Conservation (phyloP, 2,329 filamentous ascomycete species). For the Nemania diffusa region DNA sequence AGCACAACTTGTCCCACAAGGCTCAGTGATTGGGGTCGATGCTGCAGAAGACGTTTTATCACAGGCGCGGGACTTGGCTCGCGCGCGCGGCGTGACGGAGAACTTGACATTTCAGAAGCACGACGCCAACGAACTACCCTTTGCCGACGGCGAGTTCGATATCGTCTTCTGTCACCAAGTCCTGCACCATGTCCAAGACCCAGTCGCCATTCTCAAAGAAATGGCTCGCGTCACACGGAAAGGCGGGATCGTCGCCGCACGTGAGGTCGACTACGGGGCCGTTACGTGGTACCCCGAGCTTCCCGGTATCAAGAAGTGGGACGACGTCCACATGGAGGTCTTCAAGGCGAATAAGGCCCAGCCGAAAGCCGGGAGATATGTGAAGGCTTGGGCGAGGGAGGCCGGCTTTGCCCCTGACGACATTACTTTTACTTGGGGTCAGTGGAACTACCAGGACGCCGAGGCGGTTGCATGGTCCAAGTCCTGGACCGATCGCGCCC, state of each 20-base stretch:
- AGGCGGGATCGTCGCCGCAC: slow-evolving; percentile 60
- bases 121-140: slow-evolving; percentile 47
- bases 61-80: slow-evolving; percentile 31
- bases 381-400: slow-evolving; percentile 32
- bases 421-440: slow-evolving; percentile 30
- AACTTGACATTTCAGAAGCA: slow-evolving; percentile 42
- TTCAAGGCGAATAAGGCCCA: slow-evolving; percentile 25
- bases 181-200: slow-evolving; percentile 64
- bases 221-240: slow-evolving; percentile 63
- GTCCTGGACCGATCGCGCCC: slow-evolving; percentile 28
- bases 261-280: slow-evolving; percentile 40
- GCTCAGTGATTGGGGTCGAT: slow-evolving; percentile 52
- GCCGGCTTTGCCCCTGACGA: slow-evolving; percentile 24
- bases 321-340: slow-evolving; percentile 23
- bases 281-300: slow-evolving; percentile 34
- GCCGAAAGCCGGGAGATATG: slow-evolving; percentile 32
- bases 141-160: slow-evolving; percentile 63
- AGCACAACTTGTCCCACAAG: slow-evolving; percentile 52
- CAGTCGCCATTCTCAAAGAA: slow-evolving; percentile 60
- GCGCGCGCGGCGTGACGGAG: slow-evolving; percentile 25
- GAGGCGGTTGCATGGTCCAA: slow-evolving; percentile 28
- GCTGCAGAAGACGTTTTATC: slow-evolving; percentile 27
- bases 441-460: slow-evolving; percentile 35
- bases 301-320: slow-evolving; percentile 28
- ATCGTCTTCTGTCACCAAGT: slow-evolving; percentile 70